A percentile compares a stretch with the other conserved stretches of the same genome.
Conservation (phyloP, 495 filamentous ascomycete genomes). For the Penicillium lividum region DNA sequence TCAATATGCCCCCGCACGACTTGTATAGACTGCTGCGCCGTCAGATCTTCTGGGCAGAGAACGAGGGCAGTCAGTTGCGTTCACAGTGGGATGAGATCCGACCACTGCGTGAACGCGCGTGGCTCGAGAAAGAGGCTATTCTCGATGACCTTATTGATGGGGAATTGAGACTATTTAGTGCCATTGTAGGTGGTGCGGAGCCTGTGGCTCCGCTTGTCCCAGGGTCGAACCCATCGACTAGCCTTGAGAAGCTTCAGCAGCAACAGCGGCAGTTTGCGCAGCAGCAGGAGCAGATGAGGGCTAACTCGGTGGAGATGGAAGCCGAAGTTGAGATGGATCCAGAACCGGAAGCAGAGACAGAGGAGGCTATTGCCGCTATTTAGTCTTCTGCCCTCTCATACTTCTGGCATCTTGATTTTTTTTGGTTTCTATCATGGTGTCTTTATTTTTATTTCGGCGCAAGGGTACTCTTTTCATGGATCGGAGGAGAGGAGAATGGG, state of each 20-base stretch:
- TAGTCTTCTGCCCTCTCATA: not conserved
- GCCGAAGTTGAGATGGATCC: conserved; percentile 15
- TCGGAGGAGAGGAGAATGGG: conserved; percentile 6
- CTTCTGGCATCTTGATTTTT: not conserved
- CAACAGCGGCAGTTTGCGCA: conserved; percentile 27
- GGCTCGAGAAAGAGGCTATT: conserved; percentile 77
- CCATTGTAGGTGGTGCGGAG: conserved; percentile 31
- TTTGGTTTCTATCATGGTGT: not conserved
- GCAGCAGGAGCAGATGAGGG: conserved; percentile 27
- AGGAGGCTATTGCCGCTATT: conserved; percentile 6
- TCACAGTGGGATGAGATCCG: conserved; percentile 65
- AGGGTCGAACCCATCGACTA: conserved; percentile 22
- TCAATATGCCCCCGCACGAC: conserved; percentile 64
- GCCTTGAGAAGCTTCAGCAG: conserved; percentile 30
- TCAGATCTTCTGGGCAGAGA: conserved; percentile 79
- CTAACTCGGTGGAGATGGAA: conserved; percentile 18
- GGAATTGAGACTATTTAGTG: conserved; percentile 48
- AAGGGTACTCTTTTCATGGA: not conserved
- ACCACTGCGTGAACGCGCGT: conserved; percentile 70
- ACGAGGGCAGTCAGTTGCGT: conserved; percentile 64
- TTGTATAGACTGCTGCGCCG: conserved; percentile 73
- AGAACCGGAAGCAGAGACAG: conserved; percentile 13
- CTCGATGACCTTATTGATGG: conserved; percentile 61
- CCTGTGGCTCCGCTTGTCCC: conserved; percentile 11
- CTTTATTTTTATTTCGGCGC: not conserved